Base-by-base conservation (phyloP, 176 grass and related monocot species). In the Paspalum notatum region DNA sequence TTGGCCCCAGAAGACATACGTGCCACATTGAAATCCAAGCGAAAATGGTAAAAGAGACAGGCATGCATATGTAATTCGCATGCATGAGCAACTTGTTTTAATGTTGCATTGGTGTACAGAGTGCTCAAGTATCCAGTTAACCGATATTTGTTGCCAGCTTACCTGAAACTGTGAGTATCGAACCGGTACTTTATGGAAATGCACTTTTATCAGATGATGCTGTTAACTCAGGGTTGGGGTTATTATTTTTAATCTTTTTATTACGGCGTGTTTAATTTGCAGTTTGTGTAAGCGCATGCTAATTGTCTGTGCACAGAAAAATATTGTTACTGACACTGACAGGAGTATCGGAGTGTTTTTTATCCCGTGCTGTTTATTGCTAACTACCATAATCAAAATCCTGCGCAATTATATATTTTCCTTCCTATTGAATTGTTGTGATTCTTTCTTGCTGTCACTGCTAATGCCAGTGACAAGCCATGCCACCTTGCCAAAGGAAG, bases 101-200 rank as follows among this genome's bases (percentile, higher is more conserved):
- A 49, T 14, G 47, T 20, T 66, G 5, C 0, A 6, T 32, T 16
- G 52, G 39, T 53, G 6, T 86, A 51, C 10, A 8, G 24, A 74
- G 9, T 54, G 58, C 8, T 71, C 54, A 81, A 58, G 71, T 81
- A 81, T 17, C 9, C 5, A 56, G 55, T 41, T 43, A 66, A 41
- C 21, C 78, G 77, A 62, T 6, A 50, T 43, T 76, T 71, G 45
- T 80, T 88, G 63, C 55, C 56, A 76, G 26, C 20, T 63, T 42
- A 68, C 20, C 25, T 61, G 61, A 25, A 41, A 58, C 67, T 38
- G 9, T 27, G 14, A 60, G 51, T 61, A 17, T 5, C 62, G 56
- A 53, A 78, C 39, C 9, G 37, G 7, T 13, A 24, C n/a, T 60
- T 51, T 22, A 22, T 12, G 27, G 55, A 75, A 41, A 82, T 40